Evolutionary conservation across 2,329 filamentous ascomycete species (phyloP).

Genomic region (Fusarium concolor): DNA sequence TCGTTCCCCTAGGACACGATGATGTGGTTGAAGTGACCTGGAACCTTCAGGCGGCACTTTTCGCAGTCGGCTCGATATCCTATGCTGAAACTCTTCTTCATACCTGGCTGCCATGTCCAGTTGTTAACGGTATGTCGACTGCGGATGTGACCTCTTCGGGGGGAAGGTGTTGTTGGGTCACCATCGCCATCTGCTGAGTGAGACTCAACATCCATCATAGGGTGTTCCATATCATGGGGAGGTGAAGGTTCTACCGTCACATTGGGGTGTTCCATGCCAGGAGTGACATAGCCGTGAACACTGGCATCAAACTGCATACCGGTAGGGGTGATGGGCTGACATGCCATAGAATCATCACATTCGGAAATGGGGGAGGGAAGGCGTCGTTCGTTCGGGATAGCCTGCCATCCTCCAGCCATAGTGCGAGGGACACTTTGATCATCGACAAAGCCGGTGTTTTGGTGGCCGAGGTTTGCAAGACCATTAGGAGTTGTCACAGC

Average conservation of each 20-base stretch:
- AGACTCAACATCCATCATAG: conserved; percentile 53
- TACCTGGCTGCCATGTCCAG: conserved; percentile 71
- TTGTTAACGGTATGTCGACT: conserved; percentile 70
- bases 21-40: conserved; percentile 85
- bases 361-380: conserved; percentile 72
- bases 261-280: conserved; percentile 31
- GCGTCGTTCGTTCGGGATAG: conserved; percentile 64
- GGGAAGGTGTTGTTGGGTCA: conserved; percentile 59
- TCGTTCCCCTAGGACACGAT: conserved; percentile 67
- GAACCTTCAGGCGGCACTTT: conserved; percentile 79
- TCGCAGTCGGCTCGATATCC: conserved; percentile 82
- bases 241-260: conserved; percentile 41
- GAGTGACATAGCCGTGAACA: conserved; percentile 51
- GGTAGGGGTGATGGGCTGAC: conserved; percentile 48
- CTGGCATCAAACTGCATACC: conserved; percentile 51
- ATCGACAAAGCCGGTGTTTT: conserved; percentile 54
- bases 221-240: conserved; percentile 55
- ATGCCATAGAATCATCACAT: conserved; percentile 60
- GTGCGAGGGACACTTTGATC: conserved; percentile 62
- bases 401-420: conserved; percentile 63
- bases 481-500: conserved; percentile 55
- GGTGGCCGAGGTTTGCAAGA: conserved; percentile 54
- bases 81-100: conserved; percentile 81
- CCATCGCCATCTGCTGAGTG: conserved; percentile 47
- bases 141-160: conserved; percentile 66